Percentiles rank a stretch among this genome's conserved stretches.
Conservation (phyloP, 2,329 filamentous ascomycete genomes). For the Pseudocercospora crystallina region DNA sequence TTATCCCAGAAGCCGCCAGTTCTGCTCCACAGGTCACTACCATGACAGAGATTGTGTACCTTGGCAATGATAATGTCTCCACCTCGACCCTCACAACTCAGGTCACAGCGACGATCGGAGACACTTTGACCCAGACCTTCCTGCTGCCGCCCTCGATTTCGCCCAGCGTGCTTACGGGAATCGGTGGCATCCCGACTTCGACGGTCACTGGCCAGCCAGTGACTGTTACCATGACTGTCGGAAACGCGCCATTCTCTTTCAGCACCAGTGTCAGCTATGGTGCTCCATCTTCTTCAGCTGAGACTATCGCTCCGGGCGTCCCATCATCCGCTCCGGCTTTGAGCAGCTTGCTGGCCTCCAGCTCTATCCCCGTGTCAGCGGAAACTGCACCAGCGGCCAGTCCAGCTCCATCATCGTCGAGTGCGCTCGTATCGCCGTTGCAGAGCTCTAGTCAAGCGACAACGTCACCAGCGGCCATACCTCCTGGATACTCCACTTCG, state of each 20-base stretch:
- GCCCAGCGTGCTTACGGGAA: constrained; percentile 1
- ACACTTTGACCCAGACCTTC: constrained; percentile 18
- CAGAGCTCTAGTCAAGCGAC: too few relatives aligned
- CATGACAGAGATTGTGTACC: constrained; percentile 27
- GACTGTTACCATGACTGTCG: constrained; percentile 17
- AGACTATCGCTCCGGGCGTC: background rate
- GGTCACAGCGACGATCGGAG: constrained; percentile 29
- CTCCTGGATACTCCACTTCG: too few relatives aligned
- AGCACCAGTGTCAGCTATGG: constrained; percentile 14
- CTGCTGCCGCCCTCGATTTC: constrained; percentile 2
- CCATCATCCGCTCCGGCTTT: too few relatives aligned
- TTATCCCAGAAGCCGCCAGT: background rate
- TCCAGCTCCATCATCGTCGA: background rate
- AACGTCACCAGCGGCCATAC: too few relatives aligned
- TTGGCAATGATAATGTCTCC: constrained; percentile 26
- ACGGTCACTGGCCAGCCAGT: constrained; percentile 4
- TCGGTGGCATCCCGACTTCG: background rate
- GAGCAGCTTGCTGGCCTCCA: too few relatives aligned
- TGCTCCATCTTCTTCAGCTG: constrained; percentile 3
- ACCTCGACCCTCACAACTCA: constrained; percentile 29
- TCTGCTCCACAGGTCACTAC: constrained; percentile 20
- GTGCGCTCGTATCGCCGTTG: too few relatives aligned
- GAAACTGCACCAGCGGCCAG: background rate
- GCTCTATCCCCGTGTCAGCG: background rate
- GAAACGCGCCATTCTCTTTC: constrained; percentile 1